Evolutionary conservation across 176 grass and related monocot species (phyloP).

Genomic region (Bothriochloa decipiens): DNA sequence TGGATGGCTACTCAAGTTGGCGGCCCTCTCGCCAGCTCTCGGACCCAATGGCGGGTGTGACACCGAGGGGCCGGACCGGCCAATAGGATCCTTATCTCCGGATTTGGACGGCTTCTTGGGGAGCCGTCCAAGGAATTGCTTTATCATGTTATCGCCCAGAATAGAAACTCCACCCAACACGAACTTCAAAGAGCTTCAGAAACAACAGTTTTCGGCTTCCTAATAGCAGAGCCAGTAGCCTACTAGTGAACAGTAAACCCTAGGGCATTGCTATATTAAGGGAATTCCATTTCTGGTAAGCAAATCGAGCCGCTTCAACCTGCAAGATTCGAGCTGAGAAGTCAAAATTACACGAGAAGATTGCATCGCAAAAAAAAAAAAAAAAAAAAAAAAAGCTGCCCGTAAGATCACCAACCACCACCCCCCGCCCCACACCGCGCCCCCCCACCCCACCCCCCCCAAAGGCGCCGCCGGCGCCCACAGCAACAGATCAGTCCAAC

Average conservation of each 20-base stretch:
- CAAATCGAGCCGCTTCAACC: constrained; percentile 27
- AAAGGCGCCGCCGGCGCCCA: too few species aligned
- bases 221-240: neutral
- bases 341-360: neutral
- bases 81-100: constrained; percentile 58
- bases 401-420: too few species aligned
- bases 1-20: constrained; percentile 40
- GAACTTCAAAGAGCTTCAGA: constrained; percentile 3
- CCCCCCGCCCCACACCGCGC: too few species aligned
- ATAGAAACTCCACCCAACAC: constrained; percentile 7
- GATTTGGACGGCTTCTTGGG: constrained; percentile 77
- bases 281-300: neutral
- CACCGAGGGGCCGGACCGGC: constrained; percentile 45
- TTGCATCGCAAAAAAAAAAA: neutral
- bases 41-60: constrained; percentile 29
- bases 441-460: too few species aligned
- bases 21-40: constrained; percentile 47
- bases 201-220: neutral
- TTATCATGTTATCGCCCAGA: constrained; percentile 67
- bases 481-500: neutral
- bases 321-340: constrained; percentile 21
- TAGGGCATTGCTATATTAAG: constrained; percentile 7
- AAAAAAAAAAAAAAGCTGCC: too few species aligned
- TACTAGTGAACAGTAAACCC: constrained; percentile 39
- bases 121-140: constrained; percentile 73